phyloP scores from a whole-genome alignment of 768 basidiomycete genomes.

The Lactarius akahatsu region DNA sequence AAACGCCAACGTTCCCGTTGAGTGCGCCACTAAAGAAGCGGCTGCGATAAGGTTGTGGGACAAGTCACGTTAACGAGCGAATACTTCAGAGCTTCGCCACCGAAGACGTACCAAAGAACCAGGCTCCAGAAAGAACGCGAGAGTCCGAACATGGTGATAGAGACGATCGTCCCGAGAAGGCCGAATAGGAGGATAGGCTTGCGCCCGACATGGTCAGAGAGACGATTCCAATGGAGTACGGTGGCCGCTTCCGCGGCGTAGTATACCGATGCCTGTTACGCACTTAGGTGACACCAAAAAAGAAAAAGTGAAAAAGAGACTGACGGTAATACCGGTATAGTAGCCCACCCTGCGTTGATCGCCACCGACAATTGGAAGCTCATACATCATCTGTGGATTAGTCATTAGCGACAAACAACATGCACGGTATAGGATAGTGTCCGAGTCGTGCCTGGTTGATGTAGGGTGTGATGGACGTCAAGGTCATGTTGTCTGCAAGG shows the following conservation, averaged over 20 bases:
- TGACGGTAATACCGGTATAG: constrained; percentile 48
- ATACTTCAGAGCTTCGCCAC: neutral
- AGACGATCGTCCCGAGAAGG: constrained; percentile 35
- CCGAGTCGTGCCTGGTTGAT: constrained; percentile 43
- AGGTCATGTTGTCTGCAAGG: neutral
- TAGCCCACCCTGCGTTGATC: constrained; percentile 47
- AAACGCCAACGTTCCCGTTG: constrained; percentile 45
- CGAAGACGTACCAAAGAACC: constrained; percentile 29
- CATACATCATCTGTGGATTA: constrained; percentile 40
- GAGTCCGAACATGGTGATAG: constrained; percentile 39
- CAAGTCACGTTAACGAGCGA: neutral
- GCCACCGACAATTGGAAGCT: constrained; percentile 43
- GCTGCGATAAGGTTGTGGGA: neutral
- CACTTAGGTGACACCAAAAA: neutral
- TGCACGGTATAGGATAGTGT: neutral
- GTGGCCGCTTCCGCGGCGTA: constrained; percentile 47
- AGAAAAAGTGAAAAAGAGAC: constrained; percentile 28
- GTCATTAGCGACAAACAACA: neutral
- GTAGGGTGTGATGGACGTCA: constrained; percentile 44
- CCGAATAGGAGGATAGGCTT: constrained; percentile 44
- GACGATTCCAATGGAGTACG: constrained; percentile 45
- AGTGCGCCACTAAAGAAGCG: neutral
- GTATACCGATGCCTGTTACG: constrained; percentile 44
- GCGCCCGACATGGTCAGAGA: constrained; percentile 48
- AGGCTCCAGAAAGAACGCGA: constrained; percentile 37